Evolutionary conservation across 495 filamentous ascomycete genomes (phyloP), one percentile per base, ranked within the genome.

Genomic region (Pseudevernia furfuracea): DNA sequence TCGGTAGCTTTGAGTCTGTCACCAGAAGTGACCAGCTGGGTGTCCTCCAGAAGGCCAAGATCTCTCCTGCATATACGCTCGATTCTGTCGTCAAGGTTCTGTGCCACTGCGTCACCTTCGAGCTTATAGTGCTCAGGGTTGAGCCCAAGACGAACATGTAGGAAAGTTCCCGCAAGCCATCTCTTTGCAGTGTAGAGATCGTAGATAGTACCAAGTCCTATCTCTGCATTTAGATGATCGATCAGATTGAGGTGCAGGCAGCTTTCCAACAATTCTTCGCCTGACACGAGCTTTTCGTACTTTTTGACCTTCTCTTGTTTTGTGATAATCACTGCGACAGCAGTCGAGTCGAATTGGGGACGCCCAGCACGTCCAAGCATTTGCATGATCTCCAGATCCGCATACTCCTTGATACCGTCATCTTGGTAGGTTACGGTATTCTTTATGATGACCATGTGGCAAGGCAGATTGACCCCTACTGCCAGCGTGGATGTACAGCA

Each of bases 401-500:
- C 85, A 68, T 94, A 96, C 72, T 98, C 92, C 59, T 86, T 82
- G 25, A 82, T 72, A 62, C 82, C 74, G 62, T 79, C 81, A 58
- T 87, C 84, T 48, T 84, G 80, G 74, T 85, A 98, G 7, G 82
- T 79, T 28, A 88, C 82, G 0, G 93, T 97, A 37, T 91, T 91
- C 73, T 97, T 98, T 60, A 98, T 86, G 12, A 98, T 85, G 6
- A 96, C 92, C 1, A 96, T 84, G 71, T 97, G 88, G 63, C 94
- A 94, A 15, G 94, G 94, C 23, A 98, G 77, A 70, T 98, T 98
- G 39, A 98, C 85, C 0, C 94, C 94, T 15, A 98, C 90, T 9
- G 93, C 92, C 44, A 98, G 78, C 1, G 94, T 98, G 0, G 91
- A 93, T 3, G 94, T 98, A 72, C 93, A 97, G 70, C 94, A 98